These are phyloP conservation scores for Lachancea lanzarotensis DNA, from an alignment of 805 yeast species.

Conservation along the genomic window DNA sequence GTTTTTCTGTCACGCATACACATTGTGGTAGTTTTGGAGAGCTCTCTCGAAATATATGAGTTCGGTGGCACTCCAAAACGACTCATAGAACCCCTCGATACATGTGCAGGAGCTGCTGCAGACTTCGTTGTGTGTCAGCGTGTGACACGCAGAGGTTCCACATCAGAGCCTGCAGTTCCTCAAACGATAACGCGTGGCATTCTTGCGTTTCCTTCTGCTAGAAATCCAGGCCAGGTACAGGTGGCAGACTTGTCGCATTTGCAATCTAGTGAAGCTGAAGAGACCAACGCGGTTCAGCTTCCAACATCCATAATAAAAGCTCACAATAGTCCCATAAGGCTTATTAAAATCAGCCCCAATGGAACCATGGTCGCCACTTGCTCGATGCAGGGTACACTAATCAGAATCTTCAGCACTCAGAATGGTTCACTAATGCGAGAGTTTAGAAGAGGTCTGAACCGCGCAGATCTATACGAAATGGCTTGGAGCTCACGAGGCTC, in stretches of 20 bases:
- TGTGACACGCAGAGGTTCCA: constrained; percentile 4
- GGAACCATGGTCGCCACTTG: constrained; percentile 85
- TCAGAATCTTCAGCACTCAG: constrained; percentile 66
- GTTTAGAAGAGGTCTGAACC: constrained; percentile 84
- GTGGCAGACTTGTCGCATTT: constrained; percentile 21
- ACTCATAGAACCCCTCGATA: constrained; percentile 29
- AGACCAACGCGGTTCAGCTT: constrained; percentile 12
- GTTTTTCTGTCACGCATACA: constrained; percentile 69
- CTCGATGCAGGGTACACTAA: constrained; percentile 82
- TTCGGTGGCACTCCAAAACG: constrained; percentile 74
- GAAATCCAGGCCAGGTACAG: constrained; percentile 28
- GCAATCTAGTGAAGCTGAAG: constrained; percentile 13
- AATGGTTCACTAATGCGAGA: constrained; percentile 66
- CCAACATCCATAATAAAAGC: constrained; percentile 60
- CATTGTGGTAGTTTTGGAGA: constrained; percentile 64
- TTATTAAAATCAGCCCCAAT: constrained; percentile 60
- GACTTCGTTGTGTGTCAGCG: constrained; percentile 23
- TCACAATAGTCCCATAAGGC: constrained; percentile 71
- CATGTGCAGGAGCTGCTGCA: constrained; percentile 17
- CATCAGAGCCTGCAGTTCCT: neutral
- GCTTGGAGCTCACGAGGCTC: constrained; percentile 72
- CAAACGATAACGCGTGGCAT: constrained; percentile 14
- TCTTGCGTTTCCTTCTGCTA: constrained; percentile 22
- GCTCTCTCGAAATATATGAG: constrained; percentile 67
- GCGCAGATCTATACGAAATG: constrained; percentile 76